Base-by-base conservation (phyloP, 1,284 basidiomycete species). In the Pisolithus thermaeus region DNA sequence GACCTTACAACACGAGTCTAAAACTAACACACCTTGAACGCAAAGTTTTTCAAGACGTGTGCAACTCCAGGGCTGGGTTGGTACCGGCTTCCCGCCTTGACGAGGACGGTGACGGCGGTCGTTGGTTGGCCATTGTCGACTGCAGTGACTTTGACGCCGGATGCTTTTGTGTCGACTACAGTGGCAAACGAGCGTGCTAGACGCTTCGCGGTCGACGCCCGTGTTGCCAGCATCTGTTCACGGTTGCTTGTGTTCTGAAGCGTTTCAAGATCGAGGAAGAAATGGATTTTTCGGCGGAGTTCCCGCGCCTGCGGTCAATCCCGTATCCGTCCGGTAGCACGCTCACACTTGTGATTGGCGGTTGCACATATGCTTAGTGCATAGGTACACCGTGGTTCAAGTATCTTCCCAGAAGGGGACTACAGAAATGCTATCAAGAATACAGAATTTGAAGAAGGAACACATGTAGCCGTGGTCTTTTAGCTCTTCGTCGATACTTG, bases 21-120 rank as follows among this genome's bases (percentile, higher is more conserved):
- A 22, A 38, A 23, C 16, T 23, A 4, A 61, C 73, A 46, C 60
- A 96, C 94, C 88, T 95, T 97, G 84, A 94, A 97, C 55, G 92
- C 86, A 78, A 93, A 96, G 81, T 92, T 93, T 81, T 95, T 95
- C 70, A 97, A 79, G 57, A 85, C 85, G 75, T 95, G 90, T 8
- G 94, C 92, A 58, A 92, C 81, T 65, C 94, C 94, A 46, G 90
- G 82, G 63, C 86, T 85, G 55, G 83, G 72, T 77, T 97, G 88
- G 69, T 84, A 94, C 62, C 94, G 78, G 63, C 84, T 85, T 52
- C 94, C 94, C 53, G 91, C 94, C 71, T 93, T 95, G 72, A 95
- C 82, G 60, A 95, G 81, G 63, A 97, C 77, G 48, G 92, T 92
- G 64, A 97, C 82, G 59, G 88, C 81, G 40, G 90, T 78, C 5